phyloP scores from a whole-genome alignment of 202 grass and related monocot genomes.

The Digitaria exilis region DNA sequence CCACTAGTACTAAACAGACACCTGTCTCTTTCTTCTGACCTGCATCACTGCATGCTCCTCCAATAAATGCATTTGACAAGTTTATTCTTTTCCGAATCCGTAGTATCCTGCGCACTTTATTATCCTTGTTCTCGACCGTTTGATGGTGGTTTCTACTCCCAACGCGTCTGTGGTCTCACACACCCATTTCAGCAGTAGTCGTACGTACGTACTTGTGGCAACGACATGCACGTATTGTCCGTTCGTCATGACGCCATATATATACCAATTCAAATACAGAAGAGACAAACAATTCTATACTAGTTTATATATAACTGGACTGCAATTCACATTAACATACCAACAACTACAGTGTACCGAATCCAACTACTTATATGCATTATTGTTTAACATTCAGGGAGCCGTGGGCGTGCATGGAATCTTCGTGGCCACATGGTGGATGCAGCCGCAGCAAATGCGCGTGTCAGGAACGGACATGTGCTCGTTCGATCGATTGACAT shows the following conservation, averaged over 20 bases:
- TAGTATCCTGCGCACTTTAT: background rate
- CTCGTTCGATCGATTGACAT: background rate
- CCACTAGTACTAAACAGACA: background rate
- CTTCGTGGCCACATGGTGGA: constrained; percentile 29
- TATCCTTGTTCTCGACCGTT: background rate
- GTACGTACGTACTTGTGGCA: background rate
- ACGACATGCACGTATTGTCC: background rate
- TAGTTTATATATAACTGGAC: background rate
- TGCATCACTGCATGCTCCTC: background rate
- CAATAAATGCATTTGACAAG: constrained; percentile 3
- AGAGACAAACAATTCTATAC: background rate
- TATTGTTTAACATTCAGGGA: background rate
- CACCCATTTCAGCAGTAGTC: background rate
- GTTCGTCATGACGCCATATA: background rate
- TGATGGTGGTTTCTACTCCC: background rate
- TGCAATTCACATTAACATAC: background rate
- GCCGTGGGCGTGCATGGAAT: constrained; percentile 13
- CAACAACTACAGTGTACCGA: background rate
- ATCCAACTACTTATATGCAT: background rate
- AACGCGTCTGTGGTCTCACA: background rate
- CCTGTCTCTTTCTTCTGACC: background rate
- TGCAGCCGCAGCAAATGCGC: constrained; percentile 36
- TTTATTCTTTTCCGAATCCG: constrained; percentile 9
- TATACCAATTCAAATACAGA: background rate
- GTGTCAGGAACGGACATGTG: constrained; percentile 19